Base-by-base conservation (phyloP, 768 basidiomycete species). In the Paxillus ammoniavirescens region DNA sequence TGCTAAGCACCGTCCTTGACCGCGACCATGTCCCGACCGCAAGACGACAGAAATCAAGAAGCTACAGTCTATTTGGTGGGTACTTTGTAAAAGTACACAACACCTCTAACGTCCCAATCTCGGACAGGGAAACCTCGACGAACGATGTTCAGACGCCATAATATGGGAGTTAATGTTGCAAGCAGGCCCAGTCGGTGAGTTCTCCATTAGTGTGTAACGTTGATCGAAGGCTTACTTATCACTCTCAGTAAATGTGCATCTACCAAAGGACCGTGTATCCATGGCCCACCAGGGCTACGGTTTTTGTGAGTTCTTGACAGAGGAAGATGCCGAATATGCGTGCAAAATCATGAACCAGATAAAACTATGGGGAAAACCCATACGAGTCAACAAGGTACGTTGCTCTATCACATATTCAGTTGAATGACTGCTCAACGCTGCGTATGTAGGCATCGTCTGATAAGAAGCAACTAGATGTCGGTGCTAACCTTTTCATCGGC, bases 321-420 rank as follows among this genome's bases (percentile, higher is more conserved):
- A 98, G 76, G 95, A 97, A 71, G 97, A 98, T 75, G 94, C 97
- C 57, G 97, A 99, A 73, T 99, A 99, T 72, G 96, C 94, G 53
- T 98, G 96, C 82, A 97, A 98, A 80, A 98, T 98, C 63, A 98
- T 98, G 96, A 99, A 99, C 70, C 96, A 98, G 79, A 98, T 99
- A 69, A 99, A 99, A 73, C 73, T 99, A 49, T 99, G 91, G 84
- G 97, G 97, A 23, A 98, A 98, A 69, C 97, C 97, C 31, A 97
- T 99, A 54, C 82, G 97, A 60, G 96, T 99, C 59, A 98, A 98
- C 81, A 99, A 98, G 87, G 93, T 91, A 59, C 66, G 86, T 75
- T n/a, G 2, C 17, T 8, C 41, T 0, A 33, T 33, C 26, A 8
- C 40, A 26, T 56, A 13, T 38, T 30, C 13, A 6, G 4, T 13